These are phyloP conservation scores for Aspergillus ochraceus DNA, from an alignment of 2,329 filamentous ascomycete species.

Conservation along the genomic window DNA sequence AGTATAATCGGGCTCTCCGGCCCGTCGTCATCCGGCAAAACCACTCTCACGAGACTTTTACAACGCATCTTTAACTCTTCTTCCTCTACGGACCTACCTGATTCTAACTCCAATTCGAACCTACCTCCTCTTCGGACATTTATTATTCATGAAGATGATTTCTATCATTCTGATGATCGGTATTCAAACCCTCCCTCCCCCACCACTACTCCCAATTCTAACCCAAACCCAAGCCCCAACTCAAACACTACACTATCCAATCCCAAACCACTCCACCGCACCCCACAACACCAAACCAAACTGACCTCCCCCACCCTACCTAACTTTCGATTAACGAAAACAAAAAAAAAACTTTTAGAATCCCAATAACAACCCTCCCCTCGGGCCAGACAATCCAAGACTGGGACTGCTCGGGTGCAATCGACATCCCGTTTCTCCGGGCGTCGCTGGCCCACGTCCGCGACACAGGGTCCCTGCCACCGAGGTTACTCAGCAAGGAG, in stretches of 20 bases:
- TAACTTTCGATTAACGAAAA: background rate
- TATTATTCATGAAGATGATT: slow-evolving; percentile 94
- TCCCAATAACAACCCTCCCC: slow-evolving; percentile 49
- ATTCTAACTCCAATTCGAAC: slow-evolving; percentile 39
- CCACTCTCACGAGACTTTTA: slow-evolving; percentile 82
- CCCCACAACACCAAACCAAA: too few relatives aligned
- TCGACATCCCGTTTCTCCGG: slow-evolving; percentile 67
- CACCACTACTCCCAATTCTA: background rate
- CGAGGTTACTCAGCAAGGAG: slow-evolving; percentile 56
- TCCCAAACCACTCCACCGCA: too few relatives aligned
- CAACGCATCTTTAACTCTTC: slow-evolving; percentile 67
- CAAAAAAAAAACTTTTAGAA: slow-evolving; percentile 18
- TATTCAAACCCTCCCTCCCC: slow-evolving; percentile 39
- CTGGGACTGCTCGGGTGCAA: slow-evolving; percentile 85
- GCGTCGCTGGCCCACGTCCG: slow-evolving; percentile 68
- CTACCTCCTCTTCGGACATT: slow-evolving; percentile 49
- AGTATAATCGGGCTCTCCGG: slow-evolving; percentile 81
- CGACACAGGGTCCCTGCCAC: slow-evolving; percentile 57
- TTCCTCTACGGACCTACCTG: too few relatives aligned
- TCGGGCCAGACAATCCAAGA: slow-evolving; percentile 65
- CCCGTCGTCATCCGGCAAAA: slow-evolving; percentile 91
- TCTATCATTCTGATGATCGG: slow-evolving; percentile 79
- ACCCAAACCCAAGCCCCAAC: background rate
- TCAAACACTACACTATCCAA: too few relatives aligned
- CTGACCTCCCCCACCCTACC: too few relatives aligned